Percentiles rank a stretch among this genome's conserved stretches.
Evolutionary conservation across 2,329 filamentous ascomycete genomes (phyloP).

Genomic region (Talaromyces rugulosus): DNA sequence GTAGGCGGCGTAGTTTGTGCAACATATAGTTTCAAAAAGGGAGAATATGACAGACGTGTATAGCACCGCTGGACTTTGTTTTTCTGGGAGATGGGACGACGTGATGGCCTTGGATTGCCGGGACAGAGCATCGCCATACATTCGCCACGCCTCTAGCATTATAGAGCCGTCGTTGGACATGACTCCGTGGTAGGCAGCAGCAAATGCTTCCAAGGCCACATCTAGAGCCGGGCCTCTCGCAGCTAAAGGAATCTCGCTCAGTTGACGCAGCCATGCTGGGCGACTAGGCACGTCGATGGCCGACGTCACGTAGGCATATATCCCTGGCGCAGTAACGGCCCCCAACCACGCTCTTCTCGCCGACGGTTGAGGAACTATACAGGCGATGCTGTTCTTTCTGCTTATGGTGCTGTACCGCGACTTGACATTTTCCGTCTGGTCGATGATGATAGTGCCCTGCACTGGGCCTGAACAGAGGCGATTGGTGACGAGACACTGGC

Average conservation of each 20-base stretch:
- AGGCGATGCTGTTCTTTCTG: background rate
- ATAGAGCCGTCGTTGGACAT: background rate
- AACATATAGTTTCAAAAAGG: background rate
- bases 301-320: background rate
- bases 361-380: background rate
- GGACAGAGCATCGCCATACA: slow-evolving; percentile 1
- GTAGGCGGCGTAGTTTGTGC: slow-evolving; percentile 1
- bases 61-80: background rate
- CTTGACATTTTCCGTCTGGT: slow-evolving; percentile 2
- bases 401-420: background rate
- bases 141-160: background rate
- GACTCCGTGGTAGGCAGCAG: background rate
- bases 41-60: slow-evolving; percentile 2
- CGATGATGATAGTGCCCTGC: slow-evolving; percentile 4
- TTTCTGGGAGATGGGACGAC: background rate
- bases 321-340: background rate
- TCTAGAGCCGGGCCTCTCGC: background rate
- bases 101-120: slow-evolving; percentile 1
- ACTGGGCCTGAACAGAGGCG: background rate
- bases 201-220: background rate
- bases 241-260: background rate
- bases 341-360: background rate
- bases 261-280: background rate
- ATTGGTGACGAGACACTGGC: slow-evolving; percentile 3
- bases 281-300: background rate